phyloP scores from a whole-genome alignment of 805 yeast genomes.

The Metschnikowia arizonensis region DNA sequence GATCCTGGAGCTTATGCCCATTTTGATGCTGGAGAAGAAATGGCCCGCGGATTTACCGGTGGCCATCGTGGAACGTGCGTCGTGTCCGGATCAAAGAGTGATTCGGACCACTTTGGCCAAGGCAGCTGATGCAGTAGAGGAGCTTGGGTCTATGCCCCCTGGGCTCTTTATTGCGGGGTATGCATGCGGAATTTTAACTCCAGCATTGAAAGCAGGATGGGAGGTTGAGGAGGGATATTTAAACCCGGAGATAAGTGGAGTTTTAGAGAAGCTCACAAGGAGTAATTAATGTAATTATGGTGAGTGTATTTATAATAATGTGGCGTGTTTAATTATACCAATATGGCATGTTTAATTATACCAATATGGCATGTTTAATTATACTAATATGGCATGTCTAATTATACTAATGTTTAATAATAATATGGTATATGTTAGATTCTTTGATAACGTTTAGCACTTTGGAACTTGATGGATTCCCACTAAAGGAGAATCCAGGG shows the following conservation, averaged over 20 bases:
- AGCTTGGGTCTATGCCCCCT: constrained; percentile 86
- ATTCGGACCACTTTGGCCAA: constrained; percentile 66
- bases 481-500: too few relatives aligned
- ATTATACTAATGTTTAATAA: too few relatives aligned
- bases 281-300: too few relatives aligned
- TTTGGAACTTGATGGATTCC: too few relatives aligned
- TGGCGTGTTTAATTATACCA: too few relatives aligned
- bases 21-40: constrained; percentile 36
- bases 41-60: constrained; percentile 78
- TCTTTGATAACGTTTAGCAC: too few relatives aligned
- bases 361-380: too few relatives aligned
- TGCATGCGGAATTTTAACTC: constrained; percentile 57
- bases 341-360: too few relatives aligned
- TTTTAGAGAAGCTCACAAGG: constrained; percentile 9
- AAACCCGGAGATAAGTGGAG: constrained; percentile 11
- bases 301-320: too few relatives aligned
- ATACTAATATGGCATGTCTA: too few relatives aligned
- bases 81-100: constrained; percentile 89
- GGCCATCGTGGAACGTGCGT: constrained; percentile 84
- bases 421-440: too few relatives aligned
- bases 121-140: constrained; percentile 68
- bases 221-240: constrained; percentile 44
- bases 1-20: constrained; percentile 51
- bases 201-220: constrained; percentile 31
- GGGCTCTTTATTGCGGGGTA: constrained; percentile 81